phyloP scores from a whole-genome alignment of 768 basidiomycete species.

The Trametes cinnabarina region DNA sequence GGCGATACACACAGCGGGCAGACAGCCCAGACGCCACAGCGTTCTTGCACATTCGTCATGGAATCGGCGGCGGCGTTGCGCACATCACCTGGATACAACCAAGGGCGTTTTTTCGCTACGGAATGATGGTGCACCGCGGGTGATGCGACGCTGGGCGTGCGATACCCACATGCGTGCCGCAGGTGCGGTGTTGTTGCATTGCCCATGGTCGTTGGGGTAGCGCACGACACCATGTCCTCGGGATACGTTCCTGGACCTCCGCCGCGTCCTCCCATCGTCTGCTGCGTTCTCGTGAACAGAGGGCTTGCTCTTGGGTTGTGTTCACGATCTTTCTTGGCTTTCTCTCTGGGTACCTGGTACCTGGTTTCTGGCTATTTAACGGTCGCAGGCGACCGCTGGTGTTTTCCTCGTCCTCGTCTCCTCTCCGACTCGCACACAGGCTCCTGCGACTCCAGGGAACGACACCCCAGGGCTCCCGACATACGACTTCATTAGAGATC shows the following conservation, averaged over 20 bases:
- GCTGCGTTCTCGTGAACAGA: background rate
- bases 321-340: background rate
- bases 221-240: constrained; percentile 1
- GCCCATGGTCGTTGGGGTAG: background rate
- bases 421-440: background rate
- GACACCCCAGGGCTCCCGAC: background rate
- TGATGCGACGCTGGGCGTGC: constrained; percentile 4
- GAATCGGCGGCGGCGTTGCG: background rate
- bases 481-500: background rate
- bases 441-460: background rate
- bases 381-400: constrained; percentile 10
- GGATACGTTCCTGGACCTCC: constrained; percentile 3
- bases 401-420: background rate
- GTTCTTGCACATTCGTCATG: background rate
- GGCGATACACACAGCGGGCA: background rate
- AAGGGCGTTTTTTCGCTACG: background rate
- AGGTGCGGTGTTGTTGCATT: background rate
- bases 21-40: background rate
- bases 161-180: background rate
- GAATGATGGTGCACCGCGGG: constrained; percentile 1
- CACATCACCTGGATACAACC: background rate
- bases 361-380: constrained; percentile 2
- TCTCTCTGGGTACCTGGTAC: background rate
- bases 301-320: background rate
- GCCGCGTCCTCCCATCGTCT: background rate